Evolutionary conservation across 2,329 filamentous ascomycete genomes (phyloP).

Genomic region (Fusarium pininemorale): DNA sequence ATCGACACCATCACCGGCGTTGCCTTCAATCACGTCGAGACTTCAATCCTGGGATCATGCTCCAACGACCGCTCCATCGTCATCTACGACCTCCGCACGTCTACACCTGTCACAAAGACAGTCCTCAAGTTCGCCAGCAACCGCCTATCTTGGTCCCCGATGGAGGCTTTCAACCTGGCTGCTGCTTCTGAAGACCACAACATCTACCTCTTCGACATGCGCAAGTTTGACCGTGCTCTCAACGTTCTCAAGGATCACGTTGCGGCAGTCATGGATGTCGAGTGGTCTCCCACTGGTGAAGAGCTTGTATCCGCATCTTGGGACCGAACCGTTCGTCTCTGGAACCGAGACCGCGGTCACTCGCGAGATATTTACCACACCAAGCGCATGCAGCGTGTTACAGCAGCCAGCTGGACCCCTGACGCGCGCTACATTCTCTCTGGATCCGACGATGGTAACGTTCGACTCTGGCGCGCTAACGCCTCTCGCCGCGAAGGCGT

Average conservation of each 20-base stretch:
- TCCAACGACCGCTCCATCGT: constrained; percentile 87
- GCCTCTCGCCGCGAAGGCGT: constrained; percentile 85
- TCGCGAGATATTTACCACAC: constrained; percentile 96
- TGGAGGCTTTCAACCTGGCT: constrained; percentile 96
- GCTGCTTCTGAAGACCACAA: constrained; percentile 96
- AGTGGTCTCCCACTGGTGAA: constrained; percentile 93
- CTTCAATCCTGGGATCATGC: constrained; percentile 85
- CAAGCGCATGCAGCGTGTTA: constrained; percentile 96
- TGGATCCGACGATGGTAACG: constrained; percentile 93
- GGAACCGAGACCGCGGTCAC: constrained; percentile 82
- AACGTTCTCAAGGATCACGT: constrained; percentile 94
- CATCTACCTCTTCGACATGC: constrained; percentile 87
- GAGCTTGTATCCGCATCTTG: constrained; percentile 92
- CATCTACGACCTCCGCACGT: constrained; percentile 91
- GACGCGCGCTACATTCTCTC: constrained; percentile 91
- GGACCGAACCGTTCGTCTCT: constrained; percentile 85
- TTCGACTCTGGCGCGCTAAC: constrained; percentile 85
- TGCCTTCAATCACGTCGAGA: constrained; percentile 93
- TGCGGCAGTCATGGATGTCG: constrained; percentile 92
- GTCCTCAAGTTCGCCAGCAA: constrained; percentile 86
- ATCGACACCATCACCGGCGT: constrained; percentile 91
- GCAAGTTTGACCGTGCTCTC: constrained; percentile 85
- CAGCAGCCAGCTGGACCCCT: constrained; percentile 83
- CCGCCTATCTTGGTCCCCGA: constrained; percentile 90
- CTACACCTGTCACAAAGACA: constrained; percentile 81